A percentile compares a stretch with the other conserved stretches of the same genome.
These are phyloP conservation scores for Diutina pseudorugosa DNA, from an alignment of 1,139 yeast genomes.

Conservation along the genomic window DNA sequence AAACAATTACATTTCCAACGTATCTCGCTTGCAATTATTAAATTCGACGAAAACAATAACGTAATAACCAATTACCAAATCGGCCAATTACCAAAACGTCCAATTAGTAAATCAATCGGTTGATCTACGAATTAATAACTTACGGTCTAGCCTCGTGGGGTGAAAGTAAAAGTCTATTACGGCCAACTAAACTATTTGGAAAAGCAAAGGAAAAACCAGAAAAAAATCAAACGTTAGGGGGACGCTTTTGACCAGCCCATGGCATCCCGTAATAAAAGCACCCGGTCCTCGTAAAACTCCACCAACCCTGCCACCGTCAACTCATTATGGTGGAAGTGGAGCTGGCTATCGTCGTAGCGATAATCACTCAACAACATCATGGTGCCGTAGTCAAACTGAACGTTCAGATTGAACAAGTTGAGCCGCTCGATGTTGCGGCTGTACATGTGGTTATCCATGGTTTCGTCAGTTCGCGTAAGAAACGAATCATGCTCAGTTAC, in stretches of 20 bases:
- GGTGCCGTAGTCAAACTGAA: not conserved
- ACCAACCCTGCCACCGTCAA: not conserved
- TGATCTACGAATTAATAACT: too few species aligned
- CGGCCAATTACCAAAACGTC: too few species aligned
- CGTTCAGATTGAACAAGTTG: not conserved
- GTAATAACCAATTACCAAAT: too few species aligned
- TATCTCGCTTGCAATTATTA: too few species aligned
- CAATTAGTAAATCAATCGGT: too few species aligned
- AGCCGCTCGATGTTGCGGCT: slow-evolving; percentile 3
- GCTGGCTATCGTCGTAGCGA: not conserved
- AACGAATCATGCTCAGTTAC: not conserved
- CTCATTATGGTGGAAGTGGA: not conserved
- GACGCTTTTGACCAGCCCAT: not conserved
- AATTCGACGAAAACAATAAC: too few species aligned
- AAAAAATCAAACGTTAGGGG: not conserved
- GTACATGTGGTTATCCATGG: not conserved
- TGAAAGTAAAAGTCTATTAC: too few species aligned
- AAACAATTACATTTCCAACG: too few species aligned
- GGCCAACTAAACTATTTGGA: too few species aligned
- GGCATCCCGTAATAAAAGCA: not conserved
- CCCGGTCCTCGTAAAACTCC: not conserved
- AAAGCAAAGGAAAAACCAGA: too few species aligned
- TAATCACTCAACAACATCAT: slow-evolving; percentile 2
- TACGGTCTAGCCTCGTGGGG: too few species aligned
- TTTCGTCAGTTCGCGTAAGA: slow-evolving; percentile 1